Base-by-base conservation (phyloP, 495 filamentous ascomycete genomes). In the Xylaria longipes region DNA sequence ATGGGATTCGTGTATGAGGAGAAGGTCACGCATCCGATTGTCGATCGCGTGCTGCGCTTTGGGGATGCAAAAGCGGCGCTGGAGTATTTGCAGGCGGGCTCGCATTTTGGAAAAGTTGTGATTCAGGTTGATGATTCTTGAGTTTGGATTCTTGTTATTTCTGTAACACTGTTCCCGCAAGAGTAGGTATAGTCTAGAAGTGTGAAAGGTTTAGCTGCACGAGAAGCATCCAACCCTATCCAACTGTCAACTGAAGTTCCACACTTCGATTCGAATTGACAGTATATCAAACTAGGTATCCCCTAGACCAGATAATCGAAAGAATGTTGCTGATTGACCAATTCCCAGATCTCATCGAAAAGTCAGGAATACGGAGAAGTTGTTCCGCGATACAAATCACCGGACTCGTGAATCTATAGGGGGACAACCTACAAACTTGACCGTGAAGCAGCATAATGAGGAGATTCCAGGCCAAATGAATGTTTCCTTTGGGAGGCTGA, bases 91-190 rank as follows among this genome's bases (percentile, higher is more conserved):
- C 35, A 12, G 35, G 11, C 0, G 0, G 58, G 33, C 20, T 61
- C 58, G 5, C 58, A 61, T 11, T 17, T 61, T 12, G 58, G 58
- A 17, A 61, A 61, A 39, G 58, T 61, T 9, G 58, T 61, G 20
- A 27, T 61, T 22, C 22, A 12, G 35, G 58, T 61, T 20, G 7
- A 58, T 9, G 45, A n/a, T 45, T 9, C 9, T 41, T 41, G 39
- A 41, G 39, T 12, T 41, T 41, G n/a, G n/a, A n/a, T n/a, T n/a
- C n/a, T n/a, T n/a, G n/a, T n/a, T n/a, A n/a, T n/a, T n/a, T n/a
- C n/a, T n/a, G n/a, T n/a, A n/a, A n/a, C n/a, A n/a, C n/a, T n/a
- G n/a, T n/a, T n/a, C n/a, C n/a, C n/a, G n/a, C n/a, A n/a, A n/a
- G n/a, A n/a, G n/a, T n/a, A n/a, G n/a, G n/a, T n/a, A n/a, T n/a